These are phyloP conservation scores for Pichia eremophila DNA, from an alignment of 805 yeast species.

Conservation along the genomic window DNA sequence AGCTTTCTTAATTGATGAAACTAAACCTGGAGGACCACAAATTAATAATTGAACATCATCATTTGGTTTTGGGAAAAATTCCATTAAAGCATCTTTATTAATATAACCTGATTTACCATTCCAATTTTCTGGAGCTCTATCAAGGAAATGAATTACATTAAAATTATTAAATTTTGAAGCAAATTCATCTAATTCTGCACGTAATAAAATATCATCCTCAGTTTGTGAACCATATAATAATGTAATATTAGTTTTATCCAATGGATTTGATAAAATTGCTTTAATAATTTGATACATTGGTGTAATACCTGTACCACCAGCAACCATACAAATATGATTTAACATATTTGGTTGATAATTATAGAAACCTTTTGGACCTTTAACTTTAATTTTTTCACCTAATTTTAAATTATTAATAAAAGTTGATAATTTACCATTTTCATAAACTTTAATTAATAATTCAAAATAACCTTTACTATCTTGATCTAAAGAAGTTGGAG, in stretches of 20 bases:
- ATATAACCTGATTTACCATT: conserved; percentile 70
- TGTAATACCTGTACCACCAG: conserved; percentile 95
- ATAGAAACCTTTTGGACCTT: conserved; percentile 90
- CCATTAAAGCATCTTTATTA: conserved; percentile 61
- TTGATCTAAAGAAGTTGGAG: conserved; percentile 74
- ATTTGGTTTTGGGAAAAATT: conserved; percentile 52
- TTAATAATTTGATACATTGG: conserved; percentile 92
- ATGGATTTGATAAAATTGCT: conserved; percentile 67
- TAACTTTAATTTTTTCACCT: conserved; percentile 70
- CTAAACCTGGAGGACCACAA: conserved; percentile 95
- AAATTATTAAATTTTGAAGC: conserved; percentile 50
- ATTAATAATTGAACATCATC: conserved; percentile 61
- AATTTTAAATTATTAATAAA: conserved; percentile 60
- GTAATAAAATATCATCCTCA: conserved; percentile 72
- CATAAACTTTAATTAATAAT: conserved; percentile 76
- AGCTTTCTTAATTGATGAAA: conserved; percentile 71
- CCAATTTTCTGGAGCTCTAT: conserved; percentile 69
- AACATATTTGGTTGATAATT: conserved; percentile 74
- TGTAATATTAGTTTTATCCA: conserved; percentile 66
- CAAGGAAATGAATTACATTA: conserved; percentile 63
- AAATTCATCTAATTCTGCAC: conserved; percentile 67
- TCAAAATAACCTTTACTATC: conserved; percentile 77
- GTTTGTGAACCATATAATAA: conserved; percentile 76
- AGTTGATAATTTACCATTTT: conserved; percentile 75
- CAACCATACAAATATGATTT: conserved; percentile 73